Evolutionary conservation across 495 filamentous ascomycete genomes (phyloP), one percentile per base, ranked within the genome.

Genomic region (Hapsidospora chrysogenum): DNA sequence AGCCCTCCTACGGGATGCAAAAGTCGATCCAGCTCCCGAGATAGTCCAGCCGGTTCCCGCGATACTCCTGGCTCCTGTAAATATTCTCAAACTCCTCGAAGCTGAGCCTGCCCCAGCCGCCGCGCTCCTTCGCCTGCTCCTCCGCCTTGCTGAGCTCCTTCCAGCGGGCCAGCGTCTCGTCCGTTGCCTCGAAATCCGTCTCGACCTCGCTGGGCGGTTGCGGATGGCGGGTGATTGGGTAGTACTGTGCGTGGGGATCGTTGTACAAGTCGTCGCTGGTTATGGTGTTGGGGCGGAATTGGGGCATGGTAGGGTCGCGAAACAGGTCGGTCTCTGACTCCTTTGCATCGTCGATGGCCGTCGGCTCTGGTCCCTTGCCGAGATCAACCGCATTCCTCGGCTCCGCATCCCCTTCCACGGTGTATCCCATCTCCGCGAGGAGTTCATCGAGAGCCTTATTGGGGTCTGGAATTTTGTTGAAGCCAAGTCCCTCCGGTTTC

Each of bases 21-120:
- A 86, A 80, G 51, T 89, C 82, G 47, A 86, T 84, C 84, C 84
- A 92, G 37, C 65, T 77, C 13, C 76, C 79, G 21, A 89, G 60
- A 55, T 87, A 89, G 34, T 76, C 77, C 37, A 92, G 63, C 17
- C 66, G 49, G 35, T 57, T 61, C 3, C 58, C 56, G 4, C 48
- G 57, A 27, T 60, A 56, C 22, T 76, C 75, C 31, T 72, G 68
- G 11, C 63, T 63, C 35, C 66, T 70, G 61, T 86, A 82, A 26
- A 78, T 71, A 17, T 56, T 51, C 39, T 78, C 70, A 50, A 87
- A 89, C 54, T 92, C 83, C 2, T 67, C 58, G 33, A 72, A 82
- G 44, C 54, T 76, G 14, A 92, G 53, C 42, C 70, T 68, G 1
- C 78, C 83, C 44, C 78, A 82, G 0, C 75, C 77, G 8, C 80